Conservation (phyloP, 1,139 yeast genomes). For the Diutina neorugosa region DNA sequence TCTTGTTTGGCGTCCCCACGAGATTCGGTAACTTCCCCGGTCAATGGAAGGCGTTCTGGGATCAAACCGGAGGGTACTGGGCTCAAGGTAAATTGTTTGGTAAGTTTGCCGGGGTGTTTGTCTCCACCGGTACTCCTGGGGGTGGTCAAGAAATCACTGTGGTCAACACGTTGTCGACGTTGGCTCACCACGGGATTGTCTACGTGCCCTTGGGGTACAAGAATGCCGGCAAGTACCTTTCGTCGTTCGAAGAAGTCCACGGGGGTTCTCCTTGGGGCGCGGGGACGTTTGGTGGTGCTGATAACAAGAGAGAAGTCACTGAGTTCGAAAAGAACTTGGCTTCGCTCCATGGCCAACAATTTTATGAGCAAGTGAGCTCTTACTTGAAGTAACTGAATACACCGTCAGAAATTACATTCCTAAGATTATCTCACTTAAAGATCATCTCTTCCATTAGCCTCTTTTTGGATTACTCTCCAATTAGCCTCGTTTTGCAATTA, state of each 20-base stretch:
- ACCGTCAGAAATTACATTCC: too few species aligned
- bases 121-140: conserved; percentile 30
- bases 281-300: conserved; percentile 67
- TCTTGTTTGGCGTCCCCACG: conserved; percentile 10
- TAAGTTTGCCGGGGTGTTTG: conserved; percentile 10
- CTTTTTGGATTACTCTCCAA: too few species aligned
- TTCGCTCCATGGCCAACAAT: conserved; percentile 44
- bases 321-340: conserved; percentile 57
- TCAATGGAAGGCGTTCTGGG: conserved; percentile 10
- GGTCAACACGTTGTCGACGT: conserved; percentile 52
- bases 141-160: conserved; percentile 76
- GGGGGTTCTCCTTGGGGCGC: conserved; percentile 91
- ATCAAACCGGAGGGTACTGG: conserved; percentile 9
- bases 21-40: conserved; percentile 9
- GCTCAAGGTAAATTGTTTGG: conserved; percentile 8
- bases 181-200: conserved; percentile 71
- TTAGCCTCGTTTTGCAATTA: too few species aligned
- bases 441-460: too few species aligned
- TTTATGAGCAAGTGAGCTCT: conserved; percentile 21
- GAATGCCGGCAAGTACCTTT: conserved; percentile 41
- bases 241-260: conserved; percentile 57
- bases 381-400: not conserved
- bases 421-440: too few species aligned
- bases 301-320: conserved; percentile 66
- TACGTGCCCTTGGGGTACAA: conserved; percentile 76